phyloP scores from a whole-genome alignment of 768 basidiomycete species.

The Psilocybe tampanensis region DNA sequence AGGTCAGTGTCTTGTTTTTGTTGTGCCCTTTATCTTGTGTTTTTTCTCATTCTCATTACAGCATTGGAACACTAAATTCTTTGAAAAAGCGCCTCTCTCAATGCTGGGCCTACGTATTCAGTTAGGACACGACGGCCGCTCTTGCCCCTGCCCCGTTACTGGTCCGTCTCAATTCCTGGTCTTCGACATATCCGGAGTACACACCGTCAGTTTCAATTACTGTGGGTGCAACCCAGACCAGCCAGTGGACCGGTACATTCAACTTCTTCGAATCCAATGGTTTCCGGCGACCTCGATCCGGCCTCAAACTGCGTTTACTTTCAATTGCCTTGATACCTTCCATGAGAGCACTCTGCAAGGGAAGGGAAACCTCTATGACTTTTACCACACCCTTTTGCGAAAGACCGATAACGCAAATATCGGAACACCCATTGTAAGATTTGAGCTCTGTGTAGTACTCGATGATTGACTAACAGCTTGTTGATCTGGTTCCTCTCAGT shows the following conservation, averaged over 20 bases:
- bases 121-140: conserved; percentile 11
- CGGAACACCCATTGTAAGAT: neutral
- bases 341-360: conserved; percentile 12
- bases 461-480: neutral
- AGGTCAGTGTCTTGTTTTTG: conserved; percentile 4
- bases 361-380: conserved; percentile 13
- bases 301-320: conserved; percentile 12
- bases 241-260: neutral
- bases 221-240: conserved; percentile 2
- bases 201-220: conserved; percentile 13
- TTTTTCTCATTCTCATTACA: neutral
- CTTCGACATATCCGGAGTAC: conserved; percentile 11
- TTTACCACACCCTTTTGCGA: conserved; percentile 8
- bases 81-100: conserved; percentile 4
- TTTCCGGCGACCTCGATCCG: conserved; percentile 8
- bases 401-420: conserved; percentile 2
- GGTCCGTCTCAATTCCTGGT: conserved; percentile 12
- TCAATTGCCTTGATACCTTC: conserved; percentile 10
- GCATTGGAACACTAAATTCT: conserved; percentile 12
- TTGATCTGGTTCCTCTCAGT: conserved; percentile 1
- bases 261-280: conserved; percentile 10
- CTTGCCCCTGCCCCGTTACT: conserved; percentile 9
- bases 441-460: neutral
- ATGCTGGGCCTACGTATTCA: conserved; percentile 13
- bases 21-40: neutral